A percentile compares a stretch with the other conserved stretches of the same genome.
These are phyloP conservation scores for Entomophthora muscae DNA, from an alignment of 371 early-diverging fungal species.

Conservation along the genomic window DNA sequence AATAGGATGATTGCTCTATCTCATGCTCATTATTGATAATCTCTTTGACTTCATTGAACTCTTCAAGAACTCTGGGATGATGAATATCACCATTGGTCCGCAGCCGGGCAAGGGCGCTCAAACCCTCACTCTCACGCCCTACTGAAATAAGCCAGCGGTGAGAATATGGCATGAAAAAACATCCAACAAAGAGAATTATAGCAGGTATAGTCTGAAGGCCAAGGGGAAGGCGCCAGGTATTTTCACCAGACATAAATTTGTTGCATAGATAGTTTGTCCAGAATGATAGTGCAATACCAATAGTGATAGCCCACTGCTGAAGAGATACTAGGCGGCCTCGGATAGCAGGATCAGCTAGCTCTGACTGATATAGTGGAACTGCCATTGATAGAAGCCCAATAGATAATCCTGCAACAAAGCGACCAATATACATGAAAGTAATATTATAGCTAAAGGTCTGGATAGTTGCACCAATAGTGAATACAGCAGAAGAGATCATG, in stretches of 20 bases:
- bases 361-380: too few relatives aligned
- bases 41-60: conserved; percentile 52
- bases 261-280: too few relatives aligned
- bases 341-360: conserved; percentile 63
- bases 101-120: conserved; percentile 44
- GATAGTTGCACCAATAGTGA: conserved; percentile 3
- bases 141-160: conserved; percentile 75
- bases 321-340: too few relatives aligned
- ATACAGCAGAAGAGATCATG: background rate
- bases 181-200: conserved; percentile 28
- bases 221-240: conserved; percentile 58
- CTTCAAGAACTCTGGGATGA: conserved; percentile 34
- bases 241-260: conserved; percentile 6
- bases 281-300: too few relatives aligned
- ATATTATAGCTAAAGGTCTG: conserved; percentile 1
- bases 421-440: conserved; percentile 7
- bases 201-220: conserved; percentile 61
- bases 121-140: conserved; percentile 38
- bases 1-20: too few relatives aligned
- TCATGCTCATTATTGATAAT: conserved; percentile 37
- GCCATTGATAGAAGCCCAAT: too few relatives aligned
- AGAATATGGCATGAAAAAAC: conserved; percentile 64
- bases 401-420: conserved; percentile 11
- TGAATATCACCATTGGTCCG: conserved; percentile 31
- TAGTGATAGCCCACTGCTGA: too few relatives aligned